Percentiles rank a stretch among this genome's conserved stretches.
Evolutionary conservation across 495 filamentous ascomycete species (phyloP).

Genomic region (Rhypophila decipiens): DNA sequence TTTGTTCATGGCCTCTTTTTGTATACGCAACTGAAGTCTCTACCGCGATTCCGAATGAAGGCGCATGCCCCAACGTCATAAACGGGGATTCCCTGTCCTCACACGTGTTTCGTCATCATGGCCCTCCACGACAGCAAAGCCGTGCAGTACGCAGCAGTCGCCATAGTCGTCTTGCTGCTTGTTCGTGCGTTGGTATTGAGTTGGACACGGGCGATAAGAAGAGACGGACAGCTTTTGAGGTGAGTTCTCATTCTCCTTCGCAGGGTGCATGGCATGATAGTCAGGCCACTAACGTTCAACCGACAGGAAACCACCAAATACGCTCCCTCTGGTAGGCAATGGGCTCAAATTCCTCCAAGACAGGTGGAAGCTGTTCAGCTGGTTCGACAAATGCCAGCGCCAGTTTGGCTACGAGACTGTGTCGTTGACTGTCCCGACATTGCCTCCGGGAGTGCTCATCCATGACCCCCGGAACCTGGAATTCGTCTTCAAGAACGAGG

Average conservation of each 20-base stretch:
- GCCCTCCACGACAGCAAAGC: constrained; percentile 9
- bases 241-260: constrained; percentile 1
- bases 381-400: constrained; percentile 52
- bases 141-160: constrained; percentile 11
- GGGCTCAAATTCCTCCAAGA: constrained; percentile 52
- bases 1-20: too few species aligned
- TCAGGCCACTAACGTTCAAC: constrained; percentile 4
- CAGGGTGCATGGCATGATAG: background rate
- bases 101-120: constrained; percentile 1
- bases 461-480: constrained; percentile 54
- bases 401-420: constrained; percentile 50
- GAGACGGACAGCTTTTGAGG: constrained; percentile 22
- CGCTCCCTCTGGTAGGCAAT: constrained; percentile 51
- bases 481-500: constrained; percentile 53
- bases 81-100: background rate
- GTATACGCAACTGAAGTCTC: too few species aligned
- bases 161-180: constrained; percentile 12
- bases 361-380: constrained; percentile 49
- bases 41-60: too few species aligned
- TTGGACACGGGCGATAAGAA: constrained; percentile 13
- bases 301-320: constrained; percentile 49
- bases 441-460: constrained; percentile 53
- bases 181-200: constrained; percentile 8
- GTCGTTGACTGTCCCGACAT: constrained; percentile 48
- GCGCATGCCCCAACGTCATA: background rate